Conservation (phyloP, 352 stramenopile genomes). For the Plasmopara viticola region DNA sequence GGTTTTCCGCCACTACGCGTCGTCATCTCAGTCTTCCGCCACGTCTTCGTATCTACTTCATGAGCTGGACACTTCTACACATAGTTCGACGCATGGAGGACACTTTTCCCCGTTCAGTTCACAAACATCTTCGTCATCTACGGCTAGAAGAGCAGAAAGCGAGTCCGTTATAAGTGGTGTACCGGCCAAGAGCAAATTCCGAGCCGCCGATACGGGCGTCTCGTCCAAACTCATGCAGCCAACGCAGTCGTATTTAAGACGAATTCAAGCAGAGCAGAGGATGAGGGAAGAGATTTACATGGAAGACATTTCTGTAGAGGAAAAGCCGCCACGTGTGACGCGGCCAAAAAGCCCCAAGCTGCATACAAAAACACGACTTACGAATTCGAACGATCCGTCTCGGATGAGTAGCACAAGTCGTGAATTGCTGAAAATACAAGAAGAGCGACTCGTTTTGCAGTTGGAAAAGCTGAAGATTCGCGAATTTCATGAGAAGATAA, state of each 20-base stretch:
- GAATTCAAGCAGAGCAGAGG: conserved; percentile 55
- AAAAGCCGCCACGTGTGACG: conserved; percentile 48
- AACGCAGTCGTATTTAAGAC: conserved; percentile 53
- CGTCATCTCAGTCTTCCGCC: conserved; percentile 42
- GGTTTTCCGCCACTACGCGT: conserved; percentile 50
- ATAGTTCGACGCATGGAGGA: conserved; percentile 21
- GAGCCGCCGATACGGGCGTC: conserved; percentile 10
- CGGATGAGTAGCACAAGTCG: conserved; percentile 72
- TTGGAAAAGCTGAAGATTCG: conserved; percentile 68
- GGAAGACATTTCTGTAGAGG: conserved; percentile 32
- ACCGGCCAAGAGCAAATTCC: conserved; percentile 10
- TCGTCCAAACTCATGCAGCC: conserved; percentile 59
- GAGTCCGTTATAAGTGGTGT: conserved; percentile 1
- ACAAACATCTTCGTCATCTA: conserved; percentile 20
- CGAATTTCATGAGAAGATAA: conserved; percentile 71
- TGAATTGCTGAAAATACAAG: conserved; percentile 70
- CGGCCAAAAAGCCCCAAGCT: conserved; percentile 47
- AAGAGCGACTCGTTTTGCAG: conserved; percentile 58
- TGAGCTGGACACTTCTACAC: conserved; percentile 32
- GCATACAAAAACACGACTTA: conserved; percentile 27
- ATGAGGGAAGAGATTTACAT: conserved; percentile 42
- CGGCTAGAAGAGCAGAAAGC: conserved; percentile 3
- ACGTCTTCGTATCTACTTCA: conserved; percentile 40
- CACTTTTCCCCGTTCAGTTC: conserved; percentile 26
- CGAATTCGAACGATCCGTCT: conserved; percentile 37